Evolutionary conservation across 1,284 basidiomycete species (phyloP).

Genomic region (Agroathelia rolfsii): DNA sequence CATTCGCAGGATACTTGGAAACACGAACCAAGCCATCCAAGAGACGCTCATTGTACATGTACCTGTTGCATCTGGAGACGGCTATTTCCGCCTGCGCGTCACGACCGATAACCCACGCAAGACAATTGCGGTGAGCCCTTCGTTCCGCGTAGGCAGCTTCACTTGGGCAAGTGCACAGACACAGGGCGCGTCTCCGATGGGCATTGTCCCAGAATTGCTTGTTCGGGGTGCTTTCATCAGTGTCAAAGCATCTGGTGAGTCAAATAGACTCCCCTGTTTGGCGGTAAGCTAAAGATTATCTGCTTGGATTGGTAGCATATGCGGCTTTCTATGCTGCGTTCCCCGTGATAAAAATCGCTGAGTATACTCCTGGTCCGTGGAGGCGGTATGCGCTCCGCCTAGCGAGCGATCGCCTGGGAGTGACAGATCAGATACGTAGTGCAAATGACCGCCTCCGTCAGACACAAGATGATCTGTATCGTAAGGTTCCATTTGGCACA

Average conservation of each 20-base stretch:
- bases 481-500: too few relatives aligned
- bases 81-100: conserved; percentile 14
- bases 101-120: conserved; percentile 8
- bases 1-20: conserved; percentile 8
- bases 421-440: too few relatives aligned
- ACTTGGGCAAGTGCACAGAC: conserved; percentile 19
- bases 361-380: conserved; percentile 18
- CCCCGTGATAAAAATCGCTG: conserved; percentile 19
- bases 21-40: conserved; percentile 7
- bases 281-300: too few relatives aligned
- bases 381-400: conserved; percentile 16
- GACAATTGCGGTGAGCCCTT: conserved; percentile 15
- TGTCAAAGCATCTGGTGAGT: too few relatives aligned
- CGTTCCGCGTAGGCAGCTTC: conserved; percentile 21
- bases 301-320: conserved; percentile 16
- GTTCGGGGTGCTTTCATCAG: conserved; percentile 15
- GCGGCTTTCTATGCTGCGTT: conserved; percentile 19
- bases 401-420: too few relatives aligned
- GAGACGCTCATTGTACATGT: conserved; percentile 11
- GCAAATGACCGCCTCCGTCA: too few relatives aligned
- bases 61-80: conserved; percentile 12
- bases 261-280: too few relatives aligned
- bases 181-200: conserved; percentile 18
- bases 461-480: too few relatives aligned
- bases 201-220: conserved; percentile 18